These are phyloP conservation scores for Daphne laureola DNA, from an alignment of 441 rosid genomes.

Conservation along the genomic window DNA sequence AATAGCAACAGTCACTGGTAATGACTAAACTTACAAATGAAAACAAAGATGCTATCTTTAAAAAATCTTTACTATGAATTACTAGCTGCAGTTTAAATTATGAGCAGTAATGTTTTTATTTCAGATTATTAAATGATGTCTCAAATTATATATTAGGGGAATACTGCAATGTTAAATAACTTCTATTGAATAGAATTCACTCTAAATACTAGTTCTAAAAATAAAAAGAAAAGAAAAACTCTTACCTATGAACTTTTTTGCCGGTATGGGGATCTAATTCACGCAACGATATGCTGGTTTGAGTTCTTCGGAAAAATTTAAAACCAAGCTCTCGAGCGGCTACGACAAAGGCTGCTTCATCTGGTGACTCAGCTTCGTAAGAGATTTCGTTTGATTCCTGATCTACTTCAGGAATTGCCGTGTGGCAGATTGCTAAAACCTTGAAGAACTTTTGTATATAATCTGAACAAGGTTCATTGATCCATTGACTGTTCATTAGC, in stretches of 20 bases:
- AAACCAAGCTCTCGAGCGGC: slow-evolving; percentile 89
- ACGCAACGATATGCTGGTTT: slow-evolving; percentile 50
- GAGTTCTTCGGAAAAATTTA: slow-evolving; percentile 64
- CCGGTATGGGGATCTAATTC: slow-evolving; percentile 51
- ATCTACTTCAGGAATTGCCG: slow-evolving; percentile 64
- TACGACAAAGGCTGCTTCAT: slow-evolving; percentile 88
- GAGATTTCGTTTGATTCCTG: slow-evolving; percentile 39
- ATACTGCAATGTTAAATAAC: neutral
- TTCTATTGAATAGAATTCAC: neutral
- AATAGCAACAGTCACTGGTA: too few species aligned
- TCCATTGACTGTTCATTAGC: slow-evolving; percentile 64
- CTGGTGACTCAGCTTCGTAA: slow-evolving; percentile 94
- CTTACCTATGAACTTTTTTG: slow-evolving; percentile 44
- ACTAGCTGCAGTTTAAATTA: too few species aligned
- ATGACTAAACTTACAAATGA: too few species aligned
- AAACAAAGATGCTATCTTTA: too few species aligned
- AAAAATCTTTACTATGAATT: too few species aligned
- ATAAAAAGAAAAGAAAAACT: neutral
- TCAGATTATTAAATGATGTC: too few species aligned
- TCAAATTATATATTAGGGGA: neutral
- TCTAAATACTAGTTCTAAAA: neutral
- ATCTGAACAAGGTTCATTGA: slow-evolving; percentile 45
- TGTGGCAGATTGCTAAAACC: slow-evolving; percentile 75
- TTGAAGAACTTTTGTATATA: slow-evolving; percentile 53
- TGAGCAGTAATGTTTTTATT: too few species aligned